phyloP scores from a whole-genome alignment of 352 stramenopile genomes.

The Phytopythium sindhum region DNA sequence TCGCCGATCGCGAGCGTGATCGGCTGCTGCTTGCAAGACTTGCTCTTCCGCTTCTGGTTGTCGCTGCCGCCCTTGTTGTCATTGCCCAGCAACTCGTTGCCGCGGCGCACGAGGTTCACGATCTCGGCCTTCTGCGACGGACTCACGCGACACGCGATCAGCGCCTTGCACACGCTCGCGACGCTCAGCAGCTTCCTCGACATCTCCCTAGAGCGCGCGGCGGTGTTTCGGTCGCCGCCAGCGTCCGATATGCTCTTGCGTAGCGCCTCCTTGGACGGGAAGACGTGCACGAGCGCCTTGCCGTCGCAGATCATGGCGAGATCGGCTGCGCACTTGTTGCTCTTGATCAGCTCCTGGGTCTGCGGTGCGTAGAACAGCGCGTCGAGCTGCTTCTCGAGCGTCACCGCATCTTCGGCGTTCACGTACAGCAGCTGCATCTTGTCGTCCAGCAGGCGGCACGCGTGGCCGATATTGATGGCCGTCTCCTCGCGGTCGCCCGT shows the following conservation, averaged over 20 bases:
- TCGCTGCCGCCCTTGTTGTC: neutral
- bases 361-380: conserved; percentile 34
- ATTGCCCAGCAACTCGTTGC: conserved; percentile 11
- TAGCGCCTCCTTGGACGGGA: conserved; percentile 50
- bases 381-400: conserved; percentile 44
- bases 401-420: conserved; percentile 42
- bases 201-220: conserved; percentile 24
- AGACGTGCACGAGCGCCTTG: conserved; percentile 63
- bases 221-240: neutral
- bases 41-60: conserved; percentile 8
- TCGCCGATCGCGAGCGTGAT: conserved; percentile 97
- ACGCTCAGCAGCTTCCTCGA: conserved; percentile 47
- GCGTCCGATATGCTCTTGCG: conserved; percentile 24
- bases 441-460: conserved; percentile 65
- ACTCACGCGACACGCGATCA: conserved; percentile 83
- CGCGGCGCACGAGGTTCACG: conserved; percentile 59
- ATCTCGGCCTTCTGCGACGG: conserved; percentile 83
- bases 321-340: conserved; percentile 32
- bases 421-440: conserved; percentile 68
- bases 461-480: conserved; percentile 96
- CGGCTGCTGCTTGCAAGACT: conserved; percentile 27
- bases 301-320: conserved; percentile 66
- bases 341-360: conserved; percentile 40
- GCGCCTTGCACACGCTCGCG: conserved; percentile 57
- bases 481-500: conserved; percentile 98